Conservation (phyloP, 106 monocot genomes). For the Narthecium ossifragum region DNA sequence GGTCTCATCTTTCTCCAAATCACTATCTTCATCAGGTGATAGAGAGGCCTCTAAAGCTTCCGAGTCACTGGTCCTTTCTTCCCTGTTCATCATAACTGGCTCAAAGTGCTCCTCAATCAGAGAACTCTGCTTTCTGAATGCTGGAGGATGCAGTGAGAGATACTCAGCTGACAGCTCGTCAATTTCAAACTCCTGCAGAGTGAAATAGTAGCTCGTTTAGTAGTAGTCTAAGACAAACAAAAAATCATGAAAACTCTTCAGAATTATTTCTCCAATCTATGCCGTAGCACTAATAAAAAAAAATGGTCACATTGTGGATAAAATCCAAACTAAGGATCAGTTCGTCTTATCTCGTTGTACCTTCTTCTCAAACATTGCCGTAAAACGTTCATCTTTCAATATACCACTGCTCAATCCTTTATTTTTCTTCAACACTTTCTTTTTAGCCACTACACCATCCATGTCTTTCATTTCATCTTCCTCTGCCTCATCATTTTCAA, state of each 20-base stretch:
- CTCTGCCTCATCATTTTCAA: conserved; percentile 49
- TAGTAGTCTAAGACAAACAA: too few relatives aligned
- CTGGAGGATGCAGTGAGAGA: conserved; percentile 62
- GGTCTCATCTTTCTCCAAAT: conserved; percentile 9
- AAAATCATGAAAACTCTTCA: too few relatives aligned
- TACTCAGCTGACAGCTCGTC: conserved; percentile 75
- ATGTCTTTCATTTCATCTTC: conserved; percentile 26
- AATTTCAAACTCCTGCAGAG: conserved; percentile 70
- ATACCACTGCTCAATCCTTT: conserved; percentile 49
- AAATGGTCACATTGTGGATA: too few relatives aligned
- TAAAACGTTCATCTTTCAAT: conserved; percentile 70
- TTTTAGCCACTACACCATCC: conserved; percentile 30
- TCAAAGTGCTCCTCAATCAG: conserved; percentile 80
- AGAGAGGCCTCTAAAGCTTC: conserved; percentile 30
- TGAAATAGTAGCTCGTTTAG: too few relatives aligned
- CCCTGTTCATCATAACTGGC: conserved; percentile 40
- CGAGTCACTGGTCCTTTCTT: conserved; percentile 20
- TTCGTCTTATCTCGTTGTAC: too few relatives aligned
- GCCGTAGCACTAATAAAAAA: too few relatives aligned
- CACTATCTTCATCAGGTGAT: conserved; percentile 30
- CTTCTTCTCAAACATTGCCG: conserved; percentile 74
- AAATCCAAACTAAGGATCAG: too few relatives aligned
- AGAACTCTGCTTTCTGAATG: conserved; percentile 36
- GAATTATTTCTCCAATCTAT: too few relatives aligned
- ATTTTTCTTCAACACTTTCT: conserved; percentile 60